These are phyloP conservation scores for Andrographis paniculata DNA, from an alignment of 305 asterid genomes.

Conservation along the genomic window DNA sequence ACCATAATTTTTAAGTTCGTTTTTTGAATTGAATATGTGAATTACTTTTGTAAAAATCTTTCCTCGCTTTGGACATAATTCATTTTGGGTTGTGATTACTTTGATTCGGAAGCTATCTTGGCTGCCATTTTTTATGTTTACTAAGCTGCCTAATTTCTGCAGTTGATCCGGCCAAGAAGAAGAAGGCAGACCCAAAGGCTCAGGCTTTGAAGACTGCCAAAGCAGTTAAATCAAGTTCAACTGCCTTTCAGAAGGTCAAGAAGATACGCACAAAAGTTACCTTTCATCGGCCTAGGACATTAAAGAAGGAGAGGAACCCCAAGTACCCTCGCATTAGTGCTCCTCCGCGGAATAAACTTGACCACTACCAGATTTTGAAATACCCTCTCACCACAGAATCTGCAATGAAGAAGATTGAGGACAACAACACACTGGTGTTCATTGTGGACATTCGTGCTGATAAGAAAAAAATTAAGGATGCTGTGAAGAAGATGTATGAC, in stretches of 20 bases:
- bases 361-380: slow-evolving; percentile 23
- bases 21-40: too few species aligned
- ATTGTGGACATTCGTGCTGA: slow-evolving; percentile 53
- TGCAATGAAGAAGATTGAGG: slow-evolving; percentile 52
- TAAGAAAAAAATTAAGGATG: slow-evolving; percentile 42
- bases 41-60: too few species aligned
- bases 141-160: too few species aligned
- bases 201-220: slow-evolving; percentile 42
- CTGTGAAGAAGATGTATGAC: slow-evolving; percentile 51
- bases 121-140: too few species aligned
- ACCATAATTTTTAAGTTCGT: too few species aligned
- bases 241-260: slow-evolving; percentile 29
- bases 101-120: too few species aligned
- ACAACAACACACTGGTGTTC: slow-evolving; percentile 45
- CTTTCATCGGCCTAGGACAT: slow-evolving; percentile 37
- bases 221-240: slow-evolving; percentile 32
- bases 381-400: slow-evolving; percentile 50
- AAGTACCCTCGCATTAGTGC: slow-evolving; percentile 44
- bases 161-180: slow-evolving; percentile 30
- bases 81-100: too few species aligned
- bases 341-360: slow-evolving; percentile 27
- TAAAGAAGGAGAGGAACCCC: slow-evolving; percentile 40
- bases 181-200: slow-evolving; percentile 33
- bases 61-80: too few species aligned
- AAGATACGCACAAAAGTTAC: slow-evolving; percentile 48